These are phyloP conservation scores for Neurospora cerealis DNA, from an alignment of 495 filamentous ascomycete genomes.

Conservation along the genomic window DNA sequence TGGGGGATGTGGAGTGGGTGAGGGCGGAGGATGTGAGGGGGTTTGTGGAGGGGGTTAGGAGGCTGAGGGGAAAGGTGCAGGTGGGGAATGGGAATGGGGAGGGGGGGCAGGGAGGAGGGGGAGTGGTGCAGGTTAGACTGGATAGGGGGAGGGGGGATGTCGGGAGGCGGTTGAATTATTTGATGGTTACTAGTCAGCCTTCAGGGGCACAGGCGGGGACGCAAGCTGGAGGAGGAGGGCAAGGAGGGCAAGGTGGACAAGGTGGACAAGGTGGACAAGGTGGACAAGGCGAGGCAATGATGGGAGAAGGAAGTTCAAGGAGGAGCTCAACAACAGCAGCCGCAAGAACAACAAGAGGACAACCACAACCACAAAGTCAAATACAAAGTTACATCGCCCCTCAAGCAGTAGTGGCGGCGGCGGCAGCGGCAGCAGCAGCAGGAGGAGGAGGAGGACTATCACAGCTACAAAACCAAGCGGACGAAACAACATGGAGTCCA, in stretches of 20 bases:
- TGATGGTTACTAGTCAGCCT: background rate
- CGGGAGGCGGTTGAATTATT: background rate
- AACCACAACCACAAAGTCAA: background rate
- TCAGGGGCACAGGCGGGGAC: too few species aligned
- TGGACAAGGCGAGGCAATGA: background rate
- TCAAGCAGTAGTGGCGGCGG: background rate
- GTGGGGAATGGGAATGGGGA: background rate
- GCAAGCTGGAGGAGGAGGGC: too few species aligned
- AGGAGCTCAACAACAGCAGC: background rate
- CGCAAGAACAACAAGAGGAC: background rate
- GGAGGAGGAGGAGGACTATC: background rate
- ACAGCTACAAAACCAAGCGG: background rate
- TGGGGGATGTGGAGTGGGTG: background rate
- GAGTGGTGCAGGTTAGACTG: background rate
- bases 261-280: background rate
- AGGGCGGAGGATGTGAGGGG: background rate
- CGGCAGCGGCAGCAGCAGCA: background rate
- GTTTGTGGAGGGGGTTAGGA: background rate
- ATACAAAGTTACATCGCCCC: background rate
- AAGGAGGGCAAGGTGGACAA: background rate
- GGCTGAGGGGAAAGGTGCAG: background rate
- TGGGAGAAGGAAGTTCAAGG: background rate
- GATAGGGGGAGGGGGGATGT: background rate
- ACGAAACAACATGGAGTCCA: background rate
- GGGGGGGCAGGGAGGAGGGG: background rate